Evolutionary conservation across 495 filamentous ascomycete species (phyloP), one percentile per base, ranked within the genome.

Genomic region (Aspergillus cavernicola): DNA sequence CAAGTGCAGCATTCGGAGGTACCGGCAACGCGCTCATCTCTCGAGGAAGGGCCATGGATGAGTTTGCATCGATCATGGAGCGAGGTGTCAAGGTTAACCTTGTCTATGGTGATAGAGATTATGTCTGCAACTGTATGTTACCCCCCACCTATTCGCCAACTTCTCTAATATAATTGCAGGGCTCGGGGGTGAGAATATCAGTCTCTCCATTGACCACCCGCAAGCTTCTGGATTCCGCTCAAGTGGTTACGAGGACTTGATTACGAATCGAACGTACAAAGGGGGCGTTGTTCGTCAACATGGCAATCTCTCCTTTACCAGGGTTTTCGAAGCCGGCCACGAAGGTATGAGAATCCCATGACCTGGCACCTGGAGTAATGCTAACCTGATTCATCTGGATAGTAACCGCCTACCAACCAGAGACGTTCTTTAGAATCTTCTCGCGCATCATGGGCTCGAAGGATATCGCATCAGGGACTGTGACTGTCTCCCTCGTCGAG

Each of bases 21-120:
- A 41, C 49, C 32, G 40, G 40, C 15, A 33, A n/a, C 15, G 15
- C 26, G 16, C 41, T 40, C 22, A 18, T 41, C 37, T 20, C 10
- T 0, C 44, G 18, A 12, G 53, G 62, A 41, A 73, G 73, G 16
- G 71, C 71, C 41, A 46, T 78, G 15, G 69, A 72, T 22, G 67
- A 72, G 32, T 52, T 83, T 19, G 64, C 60, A 18, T 69, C 72
- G 20, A 44, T 80, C 11, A 61, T 82, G 4, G 58, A 70, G 10
- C 63, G 62, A 26, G 73, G 73, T 7, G 73, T 87, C 47, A 78
- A 80, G 37, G 78, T 88, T 11, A 76, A 78, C 16, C 67, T 88
- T 11, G 69, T 85, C 41, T 85, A 85, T 53, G 85, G 79, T 26
- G 75, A 76, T 63, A 60, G 68, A 15, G 77, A 80, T 48, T 81